Evolutionary conservation across 2,329 filamentous ascomycete genomes (phyloP).

Genomic region (Phyllosticta citriasiana): DNA sequence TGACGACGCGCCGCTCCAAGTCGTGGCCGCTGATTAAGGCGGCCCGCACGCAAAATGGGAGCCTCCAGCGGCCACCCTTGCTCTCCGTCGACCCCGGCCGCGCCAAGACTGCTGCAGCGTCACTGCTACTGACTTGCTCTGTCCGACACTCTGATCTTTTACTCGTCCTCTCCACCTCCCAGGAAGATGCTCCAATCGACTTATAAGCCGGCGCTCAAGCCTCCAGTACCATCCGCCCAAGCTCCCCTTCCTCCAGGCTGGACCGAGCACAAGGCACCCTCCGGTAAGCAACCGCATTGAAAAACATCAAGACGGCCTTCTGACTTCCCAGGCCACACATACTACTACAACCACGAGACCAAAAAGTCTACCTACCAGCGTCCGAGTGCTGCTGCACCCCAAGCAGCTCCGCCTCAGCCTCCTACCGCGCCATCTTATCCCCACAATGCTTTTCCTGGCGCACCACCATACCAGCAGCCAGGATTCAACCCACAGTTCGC

Average conservation of each 20-base stretch:
- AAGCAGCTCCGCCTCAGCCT: constrained; percentile 13
- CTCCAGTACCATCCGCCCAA: constrained; percentile 25
- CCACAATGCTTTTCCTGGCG: constrained; percentile 17
- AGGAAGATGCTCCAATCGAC: constrained; percentile 62
- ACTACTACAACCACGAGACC: constrained; percentile 76
- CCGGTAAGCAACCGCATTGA: constrained; percentile 35
- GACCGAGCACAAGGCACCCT: constrained; percentile 88
- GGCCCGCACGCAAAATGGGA: neutral
- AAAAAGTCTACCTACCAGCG: constrained; percentile 82
- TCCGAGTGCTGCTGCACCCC: constrained; percentile 34
- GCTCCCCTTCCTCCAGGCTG: constrained; percentile 64
- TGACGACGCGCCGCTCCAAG: constrained; percentile 8
- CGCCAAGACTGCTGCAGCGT: neutral
- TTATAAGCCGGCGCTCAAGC: constrained; percentile 48
- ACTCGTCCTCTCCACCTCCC: neutral
- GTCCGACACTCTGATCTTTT: neutral
- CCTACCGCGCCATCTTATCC: neutral
- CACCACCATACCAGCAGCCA: constrained; percentile 23
- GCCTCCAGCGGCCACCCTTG: constrained; percentile 20
- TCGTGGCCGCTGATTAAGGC: neutral
- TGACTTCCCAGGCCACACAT: constrained; percentile 57
- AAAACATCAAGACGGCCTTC: neutral
- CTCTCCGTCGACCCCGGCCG: constrained; percentile 13
- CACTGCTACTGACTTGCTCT: neutral
- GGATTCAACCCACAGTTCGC: constrained; percentile 39